Conservation (phyloP, 768 basidiomycete species). For the Boletus barrowsii region DNA sequence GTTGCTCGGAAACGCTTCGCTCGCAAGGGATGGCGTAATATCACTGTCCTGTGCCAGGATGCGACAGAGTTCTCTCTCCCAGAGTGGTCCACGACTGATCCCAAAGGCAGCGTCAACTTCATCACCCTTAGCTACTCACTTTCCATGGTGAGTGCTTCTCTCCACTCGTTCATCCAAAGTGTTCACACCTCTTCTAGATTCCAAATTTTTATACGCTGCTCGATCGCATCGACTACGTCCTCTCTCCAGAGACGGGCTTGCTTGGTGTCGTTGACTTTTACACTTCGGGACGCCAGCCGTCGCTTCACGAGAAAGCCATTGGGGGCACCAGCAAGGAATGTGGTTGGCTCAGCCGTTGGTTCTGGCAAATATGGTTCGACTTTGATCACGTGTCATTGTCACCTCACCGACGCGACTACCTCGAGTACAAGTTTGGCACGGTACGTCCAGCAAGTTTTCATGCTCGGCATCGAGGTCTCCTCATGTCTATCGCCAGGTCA, state of each 20-base stretch:
- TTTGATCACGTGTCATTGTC: conserved; percentile 53
- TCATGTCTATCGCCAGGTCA: conserved; percentile 36
- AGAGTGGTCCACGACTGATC: conserved; percentile 49
- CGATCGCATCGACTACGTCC: conserved; percentile 63
- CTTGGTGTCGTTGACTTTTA: conserved; percentile 76
- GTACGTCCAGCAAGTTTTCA: conserved; percentile 32
- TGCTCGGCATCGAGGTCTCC: not conserved
- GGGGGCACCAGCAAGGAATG: conserved; percentile 59
- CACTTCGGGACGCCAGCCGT: conserved; percentile 52
- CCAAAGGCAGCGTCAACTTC: conserved; percentile 53
- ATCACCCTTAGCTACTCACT: conserved; percentile 56
- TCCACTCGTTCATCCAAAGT: not conserved
- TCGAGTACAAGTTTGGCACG: conserved; percentile 78
- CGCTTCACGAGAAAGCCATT: conserved; percentile 58
- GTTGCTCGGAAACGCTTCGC: conserved; percentile 68
- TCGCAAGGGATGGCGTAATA: conserved; percentile 68
- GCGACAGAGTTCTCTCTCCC: conserved; percentile 66
- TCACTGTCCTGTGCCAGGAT: conserved; percentile 70
- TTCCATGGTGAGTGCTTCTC: conserved; percentile 42
- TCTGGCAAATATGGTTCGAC: conserved; percentile 75
- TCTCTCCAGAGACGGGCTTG: conserved; percentile 57
- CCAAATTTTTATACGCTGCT: conserved; percentile 63
- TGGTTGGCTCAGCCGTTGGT: conserved; percentile 68
- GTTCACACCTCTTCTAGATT: conserved; percentile 36
- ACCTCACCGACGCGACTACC: conserved; percentile 62